Conservation (phyloP, 768 basidiomycete genomes). For the Suillus lakei region DNA sequence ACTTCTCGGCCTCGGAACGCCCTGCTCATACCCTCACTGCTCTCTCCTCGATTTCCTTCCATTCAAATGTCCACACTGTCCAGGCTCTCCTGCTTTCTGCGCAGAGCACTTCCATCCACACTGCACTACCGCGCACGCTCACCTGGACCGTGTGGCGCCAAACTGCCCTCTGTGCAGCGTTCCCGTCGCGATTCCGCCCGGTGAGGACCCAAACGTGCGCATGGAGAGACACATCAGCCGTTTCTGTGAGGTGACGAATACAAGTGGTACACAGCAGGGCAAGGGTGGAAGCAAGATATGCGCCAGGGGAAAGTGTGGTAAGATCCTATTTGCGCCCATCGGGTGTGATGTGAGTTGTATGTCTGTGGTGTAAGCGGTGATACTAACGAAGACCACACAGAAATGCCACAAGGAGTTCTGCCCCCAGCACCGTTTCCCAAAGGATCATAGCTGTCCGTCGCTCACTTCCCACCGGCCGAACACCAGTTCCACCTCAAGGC, state of each 20-base stretch:
- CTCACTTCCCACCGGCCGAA: constrained; percentile 14
- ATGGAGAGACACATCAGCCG: constrained; percentile 77
- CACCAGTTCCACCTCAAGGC: neutral
- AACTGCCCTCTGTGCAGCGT: constrained; percentile 79
- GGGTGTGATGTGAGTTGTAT: constrained; percentile 64
- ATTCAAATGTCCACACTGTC: constrained; percentile 85
- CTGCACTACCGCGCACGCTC: constrained; percentile 67
- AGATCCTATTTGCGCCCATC: constrained; percentile 77
- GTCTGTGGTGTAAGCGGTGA: constrained; percentile 1
- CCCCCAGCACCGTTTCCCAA: constrained; percentile 77
- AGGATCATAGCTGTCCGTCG: constrained; percentile 63
- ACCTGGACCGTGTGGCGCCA: constrained; percentile 75
- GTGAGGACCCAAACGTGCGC: constrained; percentile 79
- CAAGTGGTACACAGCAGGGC: constrained; percentile 43
- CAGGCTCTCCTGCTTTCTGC: constrained; percentile 58
- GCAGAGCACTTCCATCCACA: constrained; percentile 75
- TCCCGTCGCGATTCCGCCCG: constrained; percentile 75
- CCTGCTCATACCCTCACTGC: constrained; percentile 72
- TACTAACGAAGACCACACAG: constrained; percentile 40
- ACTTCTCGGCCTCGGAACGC: constrained; percentile 68
- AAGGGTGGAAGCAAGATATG: constrained; percentile 58
- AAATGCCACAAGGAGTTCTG: constrained; percentile 77
- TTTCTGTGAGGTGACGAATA: constrained; percentile 74
- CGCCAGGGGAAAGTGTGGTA: constrained; percentile 66
- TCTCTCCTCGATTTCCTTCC: constrained; percentile 82